Base-by-base conservation (phyloP, 257 asterid genomes). In the Echium plantagineum region DNA sequence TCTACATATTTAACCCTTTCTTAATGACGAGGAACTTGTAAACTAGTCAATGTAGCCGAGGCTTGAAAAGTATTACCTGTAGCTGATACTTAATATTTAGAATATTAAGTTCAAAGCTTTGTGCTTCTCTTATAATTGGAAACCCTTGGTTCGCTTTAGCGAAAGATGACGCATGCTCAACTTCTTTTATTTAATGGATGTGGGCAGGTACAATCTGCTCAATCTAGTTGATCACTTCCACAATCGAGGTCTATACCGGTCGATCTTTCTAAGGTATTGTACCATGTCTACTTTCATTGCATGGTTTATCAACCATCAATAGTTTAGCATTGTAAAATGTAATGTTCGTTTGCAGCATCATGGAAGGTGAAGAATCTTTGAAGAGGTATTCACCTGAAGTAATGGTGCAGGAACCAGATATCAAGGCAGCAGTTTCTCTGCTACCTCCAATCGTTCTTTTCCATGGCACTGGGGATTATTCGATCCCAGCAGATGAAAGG, bases 331-430 rank as follows among this genome's bases (percentile, higher is more conserved):
- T 15, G 57, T 63, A 38, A 58, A 48, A 24, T 13, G 65, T 56
- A 64, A 52, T 57, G 21, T 21, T 48, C 69, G 42, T 64, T 13
- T 52, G 57, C 80, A 91, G 98, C 78, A 87, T 91, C 74, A 91
- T 91, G 98, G 98, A 87, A 72, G 98, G 98, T 58, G 96, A 91
- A 75, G 86, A 85, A 72, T 83, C 87, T 28, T 77, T 91, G 61
- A 63, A 69, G 18, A 66, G 76, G 69, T 85, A 82, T 72, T 91
- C 96, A 49, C 98, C 98, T 6, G 98, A 91, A 78, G 52, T 87
- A 62, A 32, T 69, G 73, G 85, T 77, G n/a, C 85, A 79, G 66
- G 96, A 87, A 24, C 90, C 93, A 16, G 73, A 66, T 67, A 52
- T 58, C 58, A 60, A 80, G 66, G 73, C 58, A 67, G 96, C 93